Conservation (phyloP, 495 filamentous ascomycete genomes). For the Neurospora sp. region DNA sequence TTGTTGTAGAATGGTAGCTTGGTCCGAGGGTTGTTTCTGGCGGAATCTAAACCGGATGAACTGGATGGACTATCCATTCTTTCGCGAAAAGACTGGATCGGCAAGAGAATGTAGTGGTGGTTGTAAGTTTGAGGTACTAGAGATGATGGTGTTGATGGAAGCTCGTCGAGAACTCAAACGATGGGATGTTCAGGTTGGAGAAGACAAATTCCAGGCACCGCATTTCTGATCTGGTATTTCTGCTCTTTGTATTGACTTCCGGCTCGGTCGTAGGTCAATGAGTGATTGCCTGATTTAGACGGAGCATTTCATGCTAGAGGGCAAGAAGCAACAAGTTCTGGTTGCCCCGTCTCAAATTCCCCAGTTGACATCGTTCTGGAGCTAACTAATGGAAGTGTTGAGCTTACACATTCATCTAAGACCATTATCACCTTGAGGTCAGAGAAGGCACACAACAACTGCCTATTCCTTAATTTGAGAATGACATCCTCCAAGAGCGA, state of each 20-base stretch:
- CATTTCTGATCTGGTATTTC: not conserved
- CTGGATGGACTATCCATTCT: not conserved
- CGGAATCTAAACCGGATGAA: not conserved
- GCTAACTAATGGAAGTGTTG: not conserved
- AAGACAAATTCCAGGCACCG: not conserved
- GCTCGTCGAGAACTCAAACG: not conserved
- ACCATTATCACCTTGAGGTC: not conserved
- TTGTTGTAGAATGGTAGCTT: not conserved
- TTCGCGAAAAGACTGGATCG: not conserved
- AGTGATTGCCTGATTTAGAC: not conserved
- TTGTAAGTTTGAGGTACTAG: not conserved
- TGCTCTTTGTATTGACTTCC: not conserved
- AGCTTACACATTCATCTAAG: not conserved
- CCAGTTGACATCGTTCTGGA: not conserved
- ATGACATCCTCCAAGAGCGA: not conserved
- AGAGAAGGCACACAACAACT: not conserved
- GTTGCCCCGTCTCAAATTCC: not conserved
- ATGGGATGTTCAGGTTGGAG: not conserved
- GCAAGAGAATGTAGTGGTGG: not conserved
- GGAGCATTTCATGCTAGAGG: not conserved
- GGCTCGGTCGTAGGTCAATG: not conserved
- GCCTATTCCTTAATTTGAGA: not conserved
- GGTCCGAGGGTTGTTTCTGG: not conserved
- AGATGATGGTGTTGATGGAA: not conserved
- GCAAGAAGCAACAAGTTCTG: not conserved